These are phyloP conservation scores for Paspalum vaginatum DNA, from an alignment of 176 grass and related monocot genomes.

Conservation along the genomic window DNA sequence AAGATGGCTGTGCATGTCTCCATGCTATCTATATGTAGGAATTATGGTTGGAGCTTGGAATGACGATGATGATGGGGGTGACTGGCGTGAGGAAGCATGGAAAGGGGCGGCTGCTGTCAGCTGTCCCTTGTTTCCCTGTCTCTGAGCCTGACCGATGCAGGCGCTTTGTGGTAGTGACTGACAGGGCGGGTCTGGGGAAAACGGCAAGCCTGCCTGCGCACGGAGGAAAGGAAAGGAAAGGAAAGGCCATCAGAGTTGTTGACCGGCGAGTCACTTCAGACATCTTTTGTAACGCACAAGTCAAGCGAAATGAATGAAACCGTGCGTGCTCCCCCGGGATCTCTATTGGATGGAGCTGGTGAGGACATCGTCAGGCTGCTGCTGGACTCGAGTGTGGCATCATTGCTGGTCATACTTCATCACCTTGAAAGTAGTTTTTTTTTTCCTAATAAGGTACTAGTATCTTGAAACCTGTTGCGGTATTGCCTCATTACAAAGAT, in stretches of 20 bases:
- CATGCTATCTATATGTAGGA: neutral
- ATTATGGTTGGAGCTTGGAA: constrained; percentile 12
- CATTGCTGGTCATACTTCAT: neutral
- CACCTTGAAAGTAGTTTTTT: neutral
- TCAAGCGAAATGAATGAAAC: neutral
- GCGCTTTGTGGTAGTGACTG: neutral
- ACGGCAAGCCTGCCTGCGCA: constrained; percentile 11
- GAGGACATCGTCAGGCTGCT: neutral
- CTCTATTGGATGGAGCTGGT: neutral
- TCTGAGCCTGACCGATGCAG: neutral
- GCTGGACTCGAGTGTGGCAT: neutral
- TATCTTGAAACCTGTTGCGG: too few species aligned
- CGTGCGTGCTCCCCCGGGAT: neutral
- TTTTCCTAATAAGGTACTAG: too few species aligned
- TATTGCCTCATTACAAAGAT: too few species aligned
- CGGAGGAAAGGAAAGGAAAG: neutral
- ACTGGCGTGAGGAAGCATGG: neutral
- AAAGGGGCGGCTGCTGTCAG: constrained; percentile 42
- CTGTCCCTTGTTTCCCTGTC: constrained; percentile 48
- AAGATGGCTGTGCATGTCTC: constrained; percentile 25
- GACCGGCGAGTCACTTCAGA: constrained; percentile 30
- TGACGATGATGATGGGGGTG: constrained; percentile 57
- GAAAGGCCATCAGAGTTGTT: constrained; percentile 29
- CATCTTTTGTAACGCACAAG: constrained; percentile 34
- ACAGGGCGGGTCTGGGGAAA: neutral